Conservation (phyloP, 257 asterid species). For the Thymus quinquecostatus region DNA sequence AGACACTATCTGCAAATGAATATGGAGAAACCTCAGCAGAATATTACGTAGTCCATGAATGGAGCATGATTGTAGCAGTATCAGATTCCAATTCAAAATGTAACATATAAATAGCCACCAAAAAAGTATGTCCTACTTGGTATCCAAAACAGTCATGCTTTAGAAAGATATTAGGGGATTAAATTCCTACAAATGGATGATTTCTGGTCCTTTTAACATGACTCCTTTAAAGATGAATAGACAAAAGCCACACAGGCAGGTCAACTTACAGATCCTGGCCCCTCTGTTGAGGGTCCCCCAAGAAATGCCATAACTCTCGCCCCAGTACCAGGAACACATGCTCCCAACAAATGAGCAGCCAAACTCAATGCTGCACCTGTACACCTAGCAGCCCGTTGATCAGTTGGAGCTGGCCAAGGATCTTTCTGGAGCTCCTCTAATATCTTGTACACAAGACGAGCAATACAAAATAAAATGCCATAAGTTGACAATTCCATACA, state of each 20-base stretch:
- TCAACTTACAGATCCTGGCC: conserved; percentile 83
- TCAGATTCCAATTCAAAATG: conserved; percentile 26
- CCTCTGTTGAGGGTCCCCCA: conserved; percentile 98
- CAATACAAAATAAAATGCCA: conserved; percentile 28
- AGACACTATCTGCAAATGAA: conserved; percentile 76
- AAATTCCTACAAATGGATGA: neutral
- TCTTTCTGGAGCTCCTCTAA: conserved; percentile 98
- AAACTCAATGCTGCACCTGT: conserved; percentile 91
- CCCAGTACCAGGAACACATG: conserved; percentile 95
- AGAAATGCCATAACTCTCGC: conserved; percentile 96
- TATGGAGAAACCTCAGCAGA: conserved; percentile 28
- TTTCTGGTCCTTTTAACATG: conserved; percentile 23
- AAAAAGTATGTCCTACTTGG: conserved; percentile 20
- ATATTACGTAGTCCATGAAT: conserved; percentile 12
- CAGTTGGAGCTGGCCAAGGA: conserved; percentile 95
- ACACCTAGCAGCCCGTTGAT: conserved; percentile 90
- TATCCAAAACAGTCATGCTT: neutral
- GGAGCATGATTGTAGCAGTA: neutral
- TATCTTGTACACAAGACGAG: conserved; percentile 53
- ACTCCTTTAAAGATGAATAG: neutral
- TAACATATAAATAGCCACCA: conserved; percentile 9
- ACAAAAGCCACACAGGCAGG: conserved; percentile 16
- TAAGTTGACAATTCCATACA: conserved; percentile 27
- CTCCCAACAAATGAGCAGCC: conserved; percentile 95
- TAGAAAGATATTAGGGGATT: neutral